phyloP scores from a whole-genome alignment of 164 flowering plant species.

The Dillenia turbinata region DNA sequence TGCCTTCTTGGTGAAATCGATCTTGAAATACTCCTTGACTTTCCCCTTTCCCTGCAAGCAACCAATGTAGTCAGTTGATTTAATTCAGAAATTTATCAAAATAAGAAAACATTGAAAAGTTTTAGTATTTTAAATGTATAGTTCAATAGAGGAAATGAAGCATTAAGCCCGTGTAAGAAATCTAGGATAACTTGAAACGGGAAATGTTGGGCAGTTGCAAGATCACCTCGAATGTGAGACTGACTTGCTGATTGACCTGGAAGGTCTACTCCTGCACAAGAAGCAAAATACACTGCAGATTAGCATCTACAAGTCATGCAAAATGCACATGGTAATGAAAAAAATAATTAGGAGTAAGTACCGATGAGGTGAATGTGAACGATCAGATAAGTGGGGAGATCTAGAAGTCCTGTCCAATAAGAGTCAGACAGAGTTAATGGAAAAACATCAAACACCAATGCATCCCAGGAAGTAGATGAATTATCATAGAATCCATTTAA shows the following conservation, averaged over 20 bases:
- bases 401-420: conserved; percentile 30
- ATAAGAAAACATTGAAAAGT: background rate
- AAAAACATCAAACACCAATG: too few relatives aligned
- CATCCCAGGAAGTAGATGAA: too few relatives aligned
- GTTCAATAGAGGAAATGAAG: too few relatives aligned
- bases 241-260: conserved; percentile 54
- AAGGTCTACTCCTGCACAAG: conserved; percentile 32
- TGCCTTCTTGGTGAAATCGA: conserved; percentile 49
- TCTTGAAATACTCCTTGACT: conserved; percentile 60
- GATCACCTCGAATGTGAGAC: conserved; percentile 16
- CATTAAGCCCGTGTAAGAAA: too few relatives aligned
- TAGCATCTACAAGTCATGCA: background rate
- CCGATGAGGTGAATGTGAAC: conserved; percentile 38
- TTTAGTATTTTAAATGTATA: background rate
- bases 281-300: background rate
- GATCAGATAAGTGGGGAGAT: conserved; percentile 37
- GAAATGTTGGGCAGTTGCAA: conserved; percentile 53
- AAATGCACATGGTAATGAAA: background rate
- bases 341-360: conserved; percentile 9
- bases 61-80: too few relatives aligned
- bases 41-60: conserved; percentile 32
- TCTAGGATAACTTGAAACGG: background rate
- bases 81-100: conserved; percentile 1
- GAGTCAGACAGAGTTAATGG: too few relatives aligned
- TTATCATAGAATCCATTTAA: too few relatives aligned